Evolutionary conservation across 2,329 filamentous ascomycete species (phyloP).

Genomic region (Cadophora gregata): DNA sequence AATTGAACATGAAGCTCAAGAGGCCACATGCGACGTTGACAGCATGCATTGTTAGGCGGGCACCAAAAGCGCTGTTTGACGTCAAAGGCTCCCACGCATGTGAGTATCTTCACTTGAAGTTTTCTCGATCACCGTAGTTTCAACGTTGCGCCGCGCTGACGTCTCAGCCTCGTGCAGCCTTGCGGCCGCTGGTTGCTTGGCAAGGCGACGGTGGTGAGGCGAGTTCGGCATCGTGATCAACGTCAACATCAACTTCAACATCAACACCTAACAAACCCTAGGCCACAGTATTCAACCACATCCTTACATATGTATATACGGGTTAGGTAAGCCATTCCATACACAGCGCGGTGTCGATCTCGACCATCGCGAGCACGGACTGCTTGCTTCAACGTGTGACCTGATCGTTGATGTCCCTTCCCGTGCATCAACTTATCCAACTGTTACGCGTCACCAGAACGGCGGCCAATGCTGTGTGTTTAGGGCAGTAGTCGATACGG

Average conservation of each 20-base stretch:
- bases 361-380: background rate
- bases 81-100: background rate
- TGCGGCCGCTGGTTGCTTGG: background rate
- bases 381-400: background rate
- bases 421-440: background rate
- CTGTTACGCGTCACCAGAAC: conserved; percentile 1
- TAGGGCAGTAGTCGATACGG: no score
- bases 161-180: conserved; percentile 10
- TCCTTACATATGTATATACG: background rate
- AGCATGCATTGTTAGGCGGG: background rate
- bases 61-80: background rate
- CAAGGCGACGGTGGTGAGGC: no score
- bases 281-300: no score
- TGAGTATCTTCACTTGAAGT: conserved; percentile 6
- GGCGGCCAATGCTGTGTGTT: background rate
- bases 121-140: background rate
- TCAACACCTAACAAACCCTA: background rate
- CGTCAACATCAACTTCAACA: background rate
- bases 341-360: background rate
- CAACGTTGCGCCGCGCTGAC: background rate
- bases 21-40: background rate
- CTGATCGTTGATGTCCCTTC: background rate
- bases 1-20: background rate
- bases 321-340: no score
- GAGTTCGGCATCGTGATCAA: no score